Percentiles rank a stretch among this genome's conserved stretches.
These are phyloP conservation scores for Solanum chacoense DNA, from an alignment of 305 asterid genomes.

Conservation along the genomic window DNA sequence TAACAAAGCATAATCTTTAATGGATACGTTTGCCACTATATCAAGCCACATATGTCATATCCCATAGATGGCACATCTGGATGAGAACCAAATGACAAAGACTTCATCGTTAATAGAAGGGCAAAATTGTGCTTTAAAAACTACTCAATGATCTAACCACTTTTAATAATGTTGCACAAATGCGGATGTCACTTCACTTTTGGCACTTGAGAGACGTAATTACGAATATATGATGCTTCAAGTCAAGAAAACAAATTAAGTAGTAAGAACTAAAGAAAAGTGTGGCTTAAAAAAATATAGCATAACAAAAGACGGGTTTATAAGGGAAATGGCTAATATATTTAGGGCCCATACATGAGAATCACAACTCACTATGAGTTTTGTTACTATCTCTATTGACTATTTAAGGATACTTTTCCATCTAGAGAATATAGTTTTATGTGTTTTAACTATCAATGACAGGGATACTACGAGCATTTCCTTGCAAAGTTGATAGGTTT, in stretches of 20 bases:
- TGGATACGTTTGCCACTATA: not conserved
- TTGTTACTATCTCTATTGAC: not conserved
- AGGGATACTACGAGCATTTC: not conserved
- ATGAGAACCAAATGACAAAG: not conserved
- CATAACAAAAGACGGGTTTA: not conserved
- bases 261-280: not conserved
- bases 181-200: not conserved
- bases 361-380: not conserved
- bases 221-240: not conserved
- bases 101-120: not conserved
- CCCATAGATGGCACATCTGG: not conserved
- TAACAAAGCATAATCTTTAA: not conserved
- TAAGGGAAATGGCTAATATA: not conserved
- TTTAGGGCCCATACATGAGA: not conserved
- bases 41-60: not conserved
- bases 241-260: not conserved
- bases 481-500: not conserved
- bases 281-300: not conserved
- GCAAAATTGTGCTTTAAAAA: not conserved
- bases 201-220: not conserved
- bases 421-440: not conserved
- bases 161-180: not conserved
- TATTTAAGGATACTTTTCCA: not conserved
- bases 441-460: not conserved
- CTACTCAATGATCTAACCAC: not conserved